These are phyloP conservation scores for Exophiala oligosperma DNA, from an alignment of 2,329 filamentous ascomycete species.

Conservation along the genomic window DNA sequence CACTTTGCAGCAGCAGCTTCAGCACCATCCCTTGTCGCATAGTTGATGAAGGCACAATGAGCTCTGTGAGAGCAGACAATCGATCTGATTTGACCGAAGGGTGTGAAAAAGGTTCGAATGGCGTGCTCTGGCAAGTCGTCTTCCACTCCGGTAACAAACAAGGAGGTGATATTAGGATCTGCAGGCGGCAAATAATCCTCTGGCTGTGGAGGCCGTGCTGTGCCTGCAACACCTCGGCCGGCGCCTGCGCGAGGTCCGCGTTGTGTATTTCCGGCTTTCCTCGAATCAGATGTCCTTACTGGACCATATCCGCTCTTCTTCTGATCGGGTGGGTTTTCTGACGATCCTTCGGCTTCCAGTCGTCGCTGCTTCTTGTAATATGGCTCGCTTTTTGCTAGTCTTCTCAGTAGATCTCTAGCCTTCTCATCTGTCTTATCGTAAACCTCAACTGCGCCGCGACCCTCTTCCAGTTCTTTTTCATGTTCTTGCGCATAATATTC, in stretches of 20 bases:
- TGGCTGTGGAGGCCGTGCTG: slow-evolving; percentile 74
- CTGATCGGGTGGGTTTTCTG: slow-evolving; percentile 42
- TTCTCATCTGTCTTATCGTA: slow-evolving; percentile 98
- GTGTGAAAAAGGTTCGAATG: slow-evolving; percentile 84
- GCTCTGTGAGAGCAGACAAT: slow-evolving; percentile 95
- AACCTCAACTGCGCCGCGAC: slow-evolving; percentile 77
- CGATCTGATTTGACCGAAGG: slow-evolving; percentile 86
- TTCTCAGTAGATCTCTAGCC: slow-evolving; percentile 79
- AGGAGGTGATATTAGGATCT: slow-evolving; percentile 83
- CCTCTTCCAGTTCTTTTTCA: slow-evolving; percentile 92
- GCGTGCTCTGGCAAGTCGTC: slow-evolving; percentile 94
- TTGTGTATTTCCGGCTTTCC: slow-evolving; percentile 40
- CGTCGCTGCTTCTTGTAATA: slow-evolving; percentile 88
- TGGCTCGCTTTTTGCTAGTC: slow-evolving; percentile 87
- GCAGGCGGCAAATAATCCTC: slow-evolving; percentile 83
- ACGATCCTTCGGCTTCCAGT: slow-evolving; percentile 60
- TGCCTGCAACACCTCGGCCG: slow-evolving; percentile 65
- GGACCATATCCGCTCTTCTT: slow-evolving; percentile 56
- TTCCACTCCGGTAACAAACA: slow-evolving; percentile 93
- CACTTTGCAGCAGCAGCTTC: slow-evolving; percentile 83
- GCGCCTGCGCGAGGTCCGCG: slow-evolving; percentile 47
- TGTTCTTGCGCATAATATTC: slow-evolving; percentile 99
- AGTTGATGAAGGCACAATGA: slow-evolving; percentile 97
- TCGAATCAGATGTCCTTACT: slow-evolving; percentile 70
- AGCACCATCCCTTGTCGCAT: slow-evolving; percentile 77